Percentiles rank a stretch among this genome's conserved stretches.
phyloP scores from a whole-genome alignment of 2,329 filamentous ascomycete species.

The Botryotinia narcissicola region DNA sequence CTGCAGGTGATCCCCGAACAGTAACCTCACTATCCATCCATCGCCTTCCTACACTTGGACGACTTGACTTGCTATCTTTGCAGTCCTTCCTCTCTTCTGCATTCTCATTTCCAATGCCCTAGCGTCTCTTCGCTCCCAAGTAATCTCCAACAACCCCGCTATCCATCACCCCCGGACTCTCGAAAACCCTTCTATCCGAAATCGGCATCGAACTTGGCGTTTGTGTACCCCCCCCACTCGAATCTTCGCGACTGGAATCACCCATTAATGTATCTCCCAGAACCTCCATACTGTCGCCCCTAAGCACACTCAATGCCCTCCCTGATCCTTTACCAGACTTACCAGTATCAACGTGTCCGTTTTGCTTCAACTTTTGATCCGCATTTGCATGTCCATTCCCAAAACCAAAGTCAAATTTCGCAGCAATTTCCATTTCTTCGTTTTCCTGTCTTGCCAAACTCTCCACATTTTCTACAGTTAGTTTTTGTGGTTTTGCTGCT shows the following conservation, averaged over 20 bases:
- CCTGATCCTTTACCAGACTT: background rate
- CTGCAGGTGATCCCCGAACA: background rate
- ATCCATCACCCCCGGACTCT: background rate
- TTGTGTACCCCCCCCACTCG: background rate
- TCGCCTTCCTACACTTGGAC: constrained; percentile 10
- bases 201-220: background rate
- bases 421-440: constrained; percentile 2
- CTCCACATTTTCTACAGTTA: constrained; percentile 55
- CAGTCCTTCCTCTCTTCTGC: constrained; percentile 23
- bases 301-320: background rate
- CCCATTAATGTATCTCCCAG: background rate
- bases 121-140: background rate
- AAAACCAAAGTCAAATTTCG: background rate
- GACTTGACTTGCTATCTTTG: constrained; percentile 12
- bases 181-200: background rate
- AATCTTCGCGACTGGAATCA: background rate
- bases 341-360: background rate
- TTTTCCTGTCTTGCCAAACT: constrained; percentile 41
- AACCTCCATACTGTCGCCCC: background rate
- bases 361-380: background rate
- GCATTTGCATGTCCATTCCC: background rate
- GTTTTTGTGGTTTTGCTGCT: constrained; percentile 41
- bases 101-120: constrained; percentile 20
- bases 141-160: background rate
- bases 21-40: constrained; percentile 19